Evolutionary conservation across 768 basidiomycete genomes (phyloP), one percentile per base, ranked within the genome.

Genomic region (Tubosaeta sp.): DNA sequence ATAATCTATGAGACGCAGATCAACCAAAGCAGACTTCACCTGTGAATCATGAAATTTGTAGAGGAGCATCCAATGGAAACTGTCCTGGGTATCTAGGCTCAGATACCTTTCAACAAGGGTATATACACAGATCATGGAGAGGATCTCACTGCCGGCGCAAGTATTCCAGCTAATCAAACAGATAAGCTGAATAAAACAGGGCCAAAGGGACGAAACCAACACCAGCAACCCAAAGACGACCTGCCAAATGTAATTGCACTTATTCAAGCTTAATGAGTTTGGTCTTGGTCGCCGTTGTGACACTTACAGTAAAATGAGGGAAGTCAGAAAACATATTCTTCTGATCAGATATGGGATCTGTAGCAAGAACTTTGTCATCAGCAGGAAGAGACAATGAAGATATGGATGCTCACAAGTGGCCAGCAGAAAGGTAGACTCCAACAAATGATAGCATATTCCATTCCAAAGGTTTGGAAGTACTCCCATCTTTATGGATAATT

Each of bases 361-460:
- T 10, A 29, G 17, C 10, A 27, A 22, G 14, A 9, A 22, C 16
- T 9, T 29, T 29, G 46, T 46, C 16, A 37, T 33, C 17, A 29
- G 19, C 13, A 6, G 10, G 13, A 16, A 31, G 6, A 9, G 7
- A 43, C 43, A 51, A 45, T 6, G 17, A 31, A 29, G 10, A 42
- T 13, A 26, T 9, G 31, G 12, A 10, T 7, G 2, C 64, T 62
- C 34, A 67, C 66, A 32, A 67, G 57, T 32, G 51, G 32, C 65
- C 58, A 68, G 10, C 54, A 61, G 32, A 68, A 60, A n/a, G 59
- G n/a, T 7, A 64, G 27, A 34, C 50, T 51, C 14, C 56, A 39
- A 33, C 56, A 47, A 43, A 67, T 44, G 19, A 68, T 25, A n/a
- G 58, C 55, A 27, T 46, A 60, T 51, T 67, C 65, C 9, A 66